phyloP scores from a whole-genome alignment of 768 basidiomycete species.

The Russula vinacea region DNA sequence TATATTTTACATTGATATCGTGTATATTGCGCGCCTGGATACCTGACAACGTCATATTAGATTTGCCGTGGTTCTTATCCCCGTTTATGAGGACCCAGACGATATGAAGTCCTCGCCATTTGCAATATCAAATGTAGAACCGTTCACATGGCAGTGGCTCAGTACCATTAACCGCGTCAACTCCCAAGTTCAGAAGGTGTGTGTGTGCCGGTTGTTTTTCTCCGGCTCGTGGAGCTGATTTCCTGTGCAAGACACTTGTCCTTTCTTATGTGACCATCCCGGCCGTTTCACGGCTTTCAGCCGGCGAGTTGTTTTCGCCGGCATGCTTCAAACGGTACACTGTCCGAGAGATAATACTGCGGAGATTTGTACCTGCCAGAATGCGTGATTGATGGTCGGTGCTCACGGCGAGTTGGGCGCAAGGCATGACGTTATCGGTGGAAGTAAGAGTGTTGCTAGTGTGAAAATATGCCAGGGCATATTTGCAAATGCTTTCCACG shows the following conservation, averaged over 20 bases:
- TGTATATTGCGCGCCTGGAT: not conserved
- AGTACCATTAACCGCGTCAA: slow-evolving; percentile 97
- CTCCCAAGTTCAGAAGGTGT: slow-evolving; percentile 92
- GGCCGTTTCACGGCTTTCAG: slow-evolving; percentile 54
- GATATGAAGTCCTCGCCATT: slow-evolving; percentile 68
- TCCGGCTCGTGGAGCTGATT: not conserved
- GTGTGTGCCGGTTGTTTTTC: slow-evolving; percentile 3
- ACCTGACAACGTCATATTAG: slow-evolving; percentile 41
- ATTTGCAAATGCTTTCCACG: no score
- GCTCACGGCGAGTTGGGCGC: not conserved
- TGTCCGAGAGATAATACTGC: slow-evolving; percentile 77
- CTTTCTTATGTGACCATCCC: slow-evolving; percentile 93
- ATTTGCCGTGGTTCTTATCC: slow-evolving; percentile 87
- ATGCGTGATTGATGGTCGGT: slow-evolving; percentile 71
- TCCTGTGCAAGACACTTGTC: slow-evolving; percentile 70
- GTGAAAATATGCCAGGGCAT: no score
- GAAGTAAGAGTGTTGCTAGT: not conserved
- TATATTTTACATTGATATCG: slow-evolving; percentile 21
- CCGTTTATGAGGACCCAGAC: slow-evolving; percentile 79
- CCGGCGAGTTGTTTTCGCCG: slow-evolving; percentile 59
- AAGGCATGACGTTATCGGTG: not conserved
- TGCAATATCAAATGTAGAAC: slow-evolving; percentile 59
- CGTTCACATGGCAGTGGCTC: slow-evolving; percentile 92
- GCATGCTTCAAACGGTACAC: slow-evolving; percentile 74
- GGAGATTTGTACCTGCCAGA: slow-evolving; percentile 85